A percentile compares a stretch with the other conserved stretches of the same genome.
Evolutionary conservation across 805 yeast genomes (phyloP).

Genomic region (Deakozyma indianensis): DNA sequence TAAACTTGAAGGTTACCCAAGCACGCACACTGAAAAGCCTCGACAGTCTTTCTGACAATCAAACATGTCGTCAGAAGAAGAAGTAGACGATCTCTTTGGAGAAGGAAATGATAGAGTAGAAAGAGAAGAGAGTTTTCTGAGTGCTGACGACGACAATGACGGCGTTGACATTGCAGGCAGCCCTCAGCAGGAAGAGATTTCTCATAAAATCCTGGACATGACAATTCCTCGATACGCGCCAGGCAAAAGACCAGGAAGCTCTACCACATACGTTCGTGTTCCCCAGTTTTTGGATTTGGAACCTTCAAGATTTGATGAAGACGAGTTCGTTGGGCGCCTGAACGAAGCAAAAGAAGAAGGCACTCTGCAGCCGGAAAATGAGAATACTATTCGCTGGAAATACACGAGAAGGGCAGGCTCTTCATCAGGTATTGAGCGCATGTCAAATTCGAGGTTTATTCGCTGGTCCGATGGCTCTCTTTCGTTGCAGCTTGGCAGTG

Average conservation of each 20-base stretch:
- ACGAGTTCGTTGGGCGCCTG: constrained; percentile 37
- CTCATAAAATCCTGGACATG: constrained; percentile 17
- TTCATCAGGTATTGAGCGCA: constrained; percentile 55
- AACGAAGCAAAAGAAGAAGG: constrained; percentile 24
- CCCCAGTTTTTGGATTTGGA: constrained; percentile 78
- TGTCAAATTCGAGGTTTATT: constrained; percentile 77
- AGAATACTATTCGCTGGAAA: constrained; percentile 89
- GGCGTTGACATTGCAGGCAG: constrained; percentile 7
- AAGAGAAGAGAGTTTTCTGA: constrained; percentile 1
- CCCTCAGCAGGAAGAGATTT: constrained; percentile 13
- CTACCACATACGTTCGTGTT: constrained; percentile 40
- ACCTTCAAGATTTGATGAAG: constrained; percentile 79
- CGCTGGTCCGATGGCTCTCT: constrained; percentile 91
- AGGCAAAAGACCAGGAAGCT: constrained; percentile 12
- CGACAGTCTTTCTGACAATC: no score
- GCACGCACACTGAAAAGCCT: no score
- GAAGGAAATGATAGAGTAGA: constrained; percentile 4
- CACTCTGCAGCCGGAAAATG: constrained; percentile 40
- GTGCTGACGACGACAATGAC: constrained; percentile 6
- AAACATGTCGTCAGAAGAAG: constrained; percentile 4
- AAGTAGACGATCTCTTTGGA: constrained; percentile 6
- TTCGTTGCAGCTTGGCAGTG: constrained; percentile 77
- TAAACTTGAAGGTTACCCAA: no score
- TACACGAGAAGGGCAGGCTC: constrained; percentile 49
- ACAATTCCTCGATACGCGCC: constrained; percentile 21